Percentiles rank a stretch among this genome's conserved stretches.
Conservation (phyloP, 2,329 filamentous ascomycete species). For the Drechslera avenae region DNA sequence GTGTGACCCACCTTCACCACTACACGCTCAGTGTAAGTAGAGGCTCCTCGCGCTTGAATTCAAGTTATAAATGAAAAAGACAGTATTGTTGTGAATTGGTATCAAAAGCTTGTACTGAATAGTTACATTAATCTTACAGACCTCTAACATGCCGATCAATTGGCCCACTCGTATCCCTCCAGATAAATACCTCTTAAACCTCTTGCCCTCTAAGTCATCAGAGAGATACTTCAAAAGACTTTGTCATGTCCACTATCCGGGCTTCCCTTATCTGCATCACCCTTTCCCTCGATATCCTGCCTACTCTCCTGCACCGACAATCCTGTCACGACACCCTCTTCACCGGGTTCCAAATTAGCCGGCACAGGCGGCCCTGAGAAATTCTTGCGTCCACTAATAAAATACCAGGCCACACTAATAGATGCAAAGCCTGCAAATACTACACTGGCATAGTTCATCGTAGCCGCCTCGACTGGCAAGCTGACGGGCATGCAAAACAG, state of each 20-base stretch:
- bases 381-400: slow-evolving; percentile 44
- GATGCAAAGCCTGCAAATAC: slow-evolving; percentile 49
- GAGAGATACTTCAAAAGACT: neutral
- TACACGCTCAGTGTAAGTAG: neutral
- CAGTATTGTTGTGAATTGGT: no score
- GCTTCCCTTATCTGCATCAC: slow-evolving; percentile 12
- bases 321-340: slow-evolving; percentile 41
- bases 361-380: slow-evolving; percentile 49
- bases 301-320: slow-evolving; percentile 37
- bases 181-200: no score
- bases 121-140: no score
- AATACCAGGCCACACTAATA: slow-evolving; percentile 47
- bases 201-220: no score
- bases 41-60: no score
- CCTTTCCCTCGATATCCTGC: slow-evolving; percentile 32
- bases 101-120: no score
- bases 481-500: slow-evolving; percentile 74
- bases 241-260: neutral
- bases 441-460: slow-evolving; percentile 53
- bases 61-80: no score
- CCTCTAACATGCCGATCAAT: no score
- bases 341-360: slow-evolving; percentile 41
- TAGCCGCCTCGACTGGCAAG: slow-evolving; percentile 47
- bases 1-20: slow-evolving; percentile 3
- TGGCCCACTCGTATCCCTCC: no score